Percentiles rank a stretch among this genome's conserved stretches.
These are phyloP conservation scores for Zangia roseola DNA, from an alignment of 768 basidiomycete genomes.

Conservation along the genomic window DNA sequence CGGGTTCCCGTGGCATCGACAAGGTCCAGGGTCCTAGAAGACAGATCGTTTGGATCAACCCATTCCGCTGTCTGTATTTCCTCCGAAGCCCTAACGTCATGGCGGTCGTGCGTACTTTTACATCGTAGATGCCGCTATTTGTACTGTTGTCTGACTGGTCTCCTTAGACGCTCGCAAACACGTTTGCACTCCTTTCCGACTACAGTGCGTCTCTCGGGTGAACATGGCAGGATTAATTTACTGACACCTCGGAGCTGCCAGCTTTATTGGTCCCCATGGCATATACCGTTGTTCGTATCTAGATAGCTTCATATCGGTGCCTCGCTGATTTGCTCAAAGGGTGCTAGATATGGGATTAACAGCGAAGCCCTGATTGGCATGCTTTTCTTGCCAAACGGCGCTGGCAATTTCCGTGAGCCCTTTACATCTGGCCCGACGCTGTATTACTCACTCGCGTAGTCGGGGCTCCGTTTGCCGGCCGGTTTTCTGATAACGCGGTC, in stretches of 20 bases:
- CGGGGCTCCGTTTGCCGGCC: conserved; percentile 59
- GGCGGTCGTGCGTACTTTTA: conserved; percentile 43
- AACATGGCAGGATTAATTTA: neutral
- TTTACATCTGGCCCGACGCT: neutral
- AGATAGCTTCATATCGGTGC: neutral
- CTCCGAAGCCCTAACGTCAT: conserved; percentile 61
- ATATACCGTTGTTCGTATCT: conserved; percentile 56
- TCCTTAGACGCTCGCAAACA: conserved; percentile 43
- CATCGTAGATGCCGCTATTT: neutral
- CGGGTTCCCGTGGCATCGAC: conserved; percentile 54
- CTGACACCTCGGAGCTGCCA: conserved; percentile 3
- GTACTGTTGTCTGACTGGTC: neutral
- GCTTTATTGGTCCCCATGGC: conserved; percentile 58
- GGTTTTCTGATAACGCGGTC: conserved; percentile 55
- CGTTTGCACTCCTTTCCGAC: conserved; percentile 26
- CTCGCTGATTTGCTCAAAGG: conserved; percentile 37
- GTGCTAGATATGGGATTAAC: conserved; percentile 33
- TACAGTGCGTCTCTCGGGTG: conserved; percentile 32
- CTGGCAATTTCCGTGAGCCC: conserved; percentile 25
- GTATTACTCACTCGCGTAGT: conserved; percentile 33
- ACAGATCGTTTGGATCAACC: conserved; percentile 53
- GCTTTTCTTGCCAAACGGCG: conserved; percentile 25
- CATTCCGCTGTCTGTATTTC: conserved; percentile 48
- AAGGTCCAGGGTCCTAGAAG: conserved; percentile 30
- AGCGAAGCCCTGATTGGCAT: conserved; percentile 23